Percentiles rank a stretch among this genome's conserved stretches.
Evolutionary conservation across 495 filamentous ascomycete species (phyloP).

Genomic region (Penicillium parvum): DNA sequence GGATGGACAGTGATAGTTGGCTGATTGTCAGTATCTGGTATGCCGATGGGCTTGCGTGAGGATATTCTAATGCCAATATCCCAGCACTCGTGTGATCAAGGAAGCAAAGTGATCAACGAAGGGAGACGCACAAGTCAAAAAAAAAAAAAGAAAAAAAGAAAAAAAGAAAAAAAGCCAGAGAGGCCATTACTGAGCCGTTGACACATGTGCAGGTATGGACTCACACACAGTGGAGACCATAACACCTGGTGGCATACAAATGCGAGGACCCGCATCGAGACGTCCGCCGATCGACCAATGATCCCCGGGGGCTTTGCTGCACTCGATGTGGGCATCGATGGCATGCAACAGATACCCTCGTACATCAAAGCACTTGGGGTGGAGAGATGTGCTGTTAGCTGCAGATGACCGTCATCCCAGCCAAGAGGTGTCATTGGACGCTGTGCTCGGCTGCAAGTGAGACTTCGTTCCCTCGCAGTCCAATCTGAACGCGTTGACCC

Average conservation of each 20-base stretch:
- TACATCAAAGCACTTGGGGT: slow-evolving; percentile 17
- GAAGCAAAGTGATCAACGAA: no score
- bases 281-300: slow-evolving; percentile 19
- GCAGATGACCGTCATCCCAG: slow-evolving; percentile 30
- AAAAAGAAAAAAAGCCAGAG: no score
- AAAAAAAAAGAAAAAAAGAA: no score
- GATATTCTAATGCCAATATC: no score
- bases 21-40: no score
- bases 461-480: slow-evolving; percentile 19
- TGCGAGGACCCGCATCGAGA: slow-evolving; percentile 29
- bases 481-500: slow-evolving; percentile 29
- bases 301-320: slow-evolving; percentile 5
- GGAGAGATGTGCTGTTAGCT: slow-evolving; percentile 27
- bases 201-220: slow-evolving; percentile 4
- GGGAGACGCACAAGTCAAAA: no score
- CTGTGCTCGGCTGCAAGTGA: slow-evolving; percentile 24
- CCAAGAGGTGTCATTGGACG: slow-evolving; percentile 30
- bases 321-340: slow-evolving; percentile 11
- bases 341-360: slow-evolving; percentile 14
- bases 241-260: slow-evolving; percentile 26
- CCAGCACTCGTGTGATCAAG: no score
- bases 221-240: slow-evolving; percentile 6
- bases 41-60: no score
- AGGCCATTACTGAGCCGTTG: no score
- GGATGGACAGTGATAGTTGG: no score